Evolutionary conservation across 306 rosid species (phyloP).

Genomic region (Urtica urens): DNA sequence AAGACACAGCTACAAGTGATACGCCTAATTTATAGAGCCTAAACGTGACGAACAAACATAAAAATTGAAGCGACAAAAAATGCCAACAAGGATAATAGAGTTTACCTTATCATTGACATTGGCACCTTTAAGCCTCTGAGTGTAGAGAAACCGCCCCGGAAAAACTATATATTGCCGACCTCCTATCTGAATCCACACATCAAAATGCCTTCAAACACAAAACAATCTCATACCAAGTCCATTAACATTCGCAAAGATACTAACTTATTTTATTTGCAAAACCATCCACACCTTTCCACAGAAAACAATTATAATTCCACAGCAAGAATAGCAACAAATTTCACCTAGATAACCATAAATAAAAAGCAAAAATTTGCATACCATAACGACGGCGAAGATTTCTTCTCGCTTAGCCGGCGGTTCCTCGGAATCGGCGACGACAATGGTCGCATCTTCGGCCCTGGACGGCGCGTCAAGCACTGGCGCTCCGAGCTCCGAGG

Average conservation of each 20-base stretch:
- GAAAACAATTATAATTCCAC: too few species aligned
- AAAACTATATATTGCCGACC: conserved; percentile 83
- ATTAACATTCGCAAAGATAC: background rate
- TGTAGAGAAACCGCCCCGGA: conserved; percentile 70
- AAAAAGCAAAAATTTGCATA: conserved; percentile 5
- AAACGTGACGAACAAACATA: background rate
- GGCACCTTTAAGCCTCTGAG: conserved; percentile 84
- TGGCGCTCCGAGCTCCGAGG: conserved; percentile 26
- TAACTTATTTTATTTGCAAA: background rate
- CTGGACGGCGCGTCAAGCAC: conserved; percentile 12
- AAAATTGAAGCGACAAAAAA: conserved; percentile 10
- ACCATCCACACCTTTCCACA: background rate
- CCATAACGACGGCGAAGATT: conserved; percentile 86
- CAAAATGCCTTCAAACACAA: background rate
- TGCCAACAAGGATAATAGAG: conserved; percentile 4
- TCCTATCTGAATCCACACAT: conserved; percentile 46
- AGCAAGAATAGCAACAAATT: background rate
- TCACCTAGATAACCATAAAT: background rate
- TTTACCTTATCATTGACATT: conserved; percentile 65
- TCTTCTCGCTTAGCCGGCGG: conserved; percentile 43
- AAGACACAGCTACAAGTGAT: background rate
- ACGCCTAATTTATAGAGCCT: background rate
- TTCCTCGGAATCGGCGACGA: conserved; percentile 8
- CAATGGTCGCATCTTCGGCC: conserved; percentile 6
- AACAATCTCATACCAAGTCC: background rate